A percentile compares a stretch with the other conserved stretches of the same genome.
Evolutionary conservation across 768 basidiomycete genomes (phyloP).

Genomic region (Exsudoporus frostii): DNA sequence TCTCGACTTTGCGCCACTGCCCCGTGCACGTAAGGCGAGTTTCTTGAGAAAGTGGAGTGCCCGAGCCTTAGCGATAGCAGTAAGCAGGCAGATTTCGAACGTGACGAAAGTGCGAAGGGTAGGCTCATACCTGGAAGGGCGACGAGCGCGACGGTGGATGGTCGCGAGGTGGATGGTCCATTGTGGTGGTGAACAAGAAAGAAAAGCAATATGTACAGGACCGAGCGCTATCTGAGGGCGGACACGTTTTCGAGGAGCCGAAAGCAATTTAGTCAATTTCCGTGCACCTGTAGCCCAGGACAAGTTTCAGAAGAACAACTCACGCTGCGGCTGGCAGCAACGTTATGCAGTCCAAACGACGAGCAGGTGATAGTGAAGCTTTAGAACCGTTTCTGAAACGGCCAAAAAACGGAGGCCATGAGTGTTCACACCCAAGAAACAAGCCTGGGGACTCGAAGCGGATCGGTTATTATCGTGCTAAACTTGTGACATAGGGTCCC

Average conservation of each 20-base stretch:
- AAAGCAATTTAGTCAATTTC: slow-evolving; percentile 22
- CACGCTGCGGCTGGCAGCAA: background rate
- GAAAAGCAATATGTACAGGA: background rate
- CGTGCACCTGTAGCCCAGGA: slow-evolving; percentile 4
- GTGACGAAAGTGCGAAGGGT: background rate
- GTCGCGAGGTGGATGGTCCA: slow-evolving; percentile 27
- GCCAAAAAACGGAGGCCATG: background rate
- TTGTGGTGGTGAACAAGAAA: slow-evolving; percentile 20
- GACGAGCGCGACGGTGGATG: slow-evolving; percentile 23
- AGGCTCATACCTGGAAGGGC: slow-evolving; percentile 28
- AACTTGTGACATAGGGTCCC: slow-evolving; percentile 23
- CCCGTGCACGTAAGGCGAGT: slow-evolving; percentile 33
- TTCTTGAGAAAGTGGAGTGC: slow-evolving; percentile 40
- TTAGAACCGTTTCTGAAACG: background rate
- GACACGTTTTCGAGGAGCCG: slow-evolving; percentile 30
- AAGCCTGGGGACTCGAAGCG: slow-evolving; percentile 9
- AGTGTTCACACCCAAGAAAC: slow-evolving; percentile 10
- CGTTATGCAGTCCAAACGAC: background rate
- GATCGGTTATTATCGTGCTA: slow-evolving; percentile 6
- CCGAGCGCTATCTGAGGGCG: slow-evolving; percentile 20
- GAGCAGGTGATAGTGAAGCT: background rate
- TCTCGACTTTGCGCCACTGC: slow-evolving; percentile 27
- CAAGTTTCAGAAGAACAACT: background rate
- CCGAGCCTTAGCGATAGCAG: slow-evolving; percentile 23
- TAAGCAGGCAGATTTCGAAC: slow-evolving; percentile 15